Conservation (phyloP, 2,329 filamentous ascomycete species). For the Neoarthrinium moseri region DNA sequence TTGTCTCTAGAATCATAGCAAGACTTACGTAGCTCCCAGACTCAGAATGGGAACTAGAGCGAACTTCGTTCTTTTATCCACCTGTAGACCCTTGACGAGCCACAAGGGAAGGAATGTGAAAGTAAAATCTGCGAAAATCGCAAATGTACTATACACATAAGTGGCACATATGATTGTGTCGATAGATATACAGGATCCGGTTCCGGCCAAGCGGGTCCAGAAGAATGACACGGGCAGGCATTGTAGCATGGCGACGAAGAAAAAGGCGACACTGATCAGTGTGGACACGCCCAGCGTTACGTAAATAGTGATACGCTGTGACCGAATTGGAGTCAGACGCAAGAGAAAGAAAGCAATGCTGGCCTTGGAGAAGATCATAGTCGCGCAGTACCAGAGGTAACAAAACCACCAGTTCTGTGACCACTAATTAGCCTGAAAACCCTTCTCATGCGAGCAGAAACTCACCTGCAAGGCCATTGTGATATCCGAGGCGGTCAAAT, state of each 20-base stretch:
- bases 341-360: slow-evolving; percentile 21
- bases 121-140: slow-evolving; percentile 37
- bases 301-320: slow-evolving; percentile 19
- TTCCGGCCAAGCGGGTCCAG: slow-evolving; percentile 15
- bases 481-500: neutral
- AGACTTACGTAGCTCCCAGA: slow-evolving; percentile 39
- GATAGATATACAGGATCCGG: slow-evolving; percentile 23
- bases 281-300: slow-evolving; percentile 14
- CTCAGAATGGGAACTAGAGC: slow-evolving; percentile 47
- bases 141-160: slow-evolving; percentile 40
- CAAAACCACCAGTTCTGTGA: slow-evolving; percentile 21
- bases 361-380: slow-evolving; percentile 21
- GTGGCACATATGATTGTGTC: slow-evolving; percentile 40
- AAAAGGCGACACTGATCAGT: slow-evolving; percentile 18
- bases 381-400: slow-evolving; percentile 18
- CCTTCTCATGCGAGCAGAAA: neutral
- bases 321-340: slow-evolving; percentile 17
- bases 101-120: slow-evolving; percentile 43
- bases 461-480: neutral
- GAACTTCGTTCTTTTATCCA: slow-evolving; percentile 43
- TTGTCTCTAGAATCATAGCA: neutral
- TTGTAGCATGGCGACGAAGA: slow-evolving; percentile 21
- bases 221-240: slow-evolving; percentile 18
- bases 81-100: slow-evolving; percentile 46
- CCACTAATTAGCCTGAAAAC: neutral